Base-by-base conservation (phyloP, 345 rosid genomes). In the Acer saccharum region DNA sequence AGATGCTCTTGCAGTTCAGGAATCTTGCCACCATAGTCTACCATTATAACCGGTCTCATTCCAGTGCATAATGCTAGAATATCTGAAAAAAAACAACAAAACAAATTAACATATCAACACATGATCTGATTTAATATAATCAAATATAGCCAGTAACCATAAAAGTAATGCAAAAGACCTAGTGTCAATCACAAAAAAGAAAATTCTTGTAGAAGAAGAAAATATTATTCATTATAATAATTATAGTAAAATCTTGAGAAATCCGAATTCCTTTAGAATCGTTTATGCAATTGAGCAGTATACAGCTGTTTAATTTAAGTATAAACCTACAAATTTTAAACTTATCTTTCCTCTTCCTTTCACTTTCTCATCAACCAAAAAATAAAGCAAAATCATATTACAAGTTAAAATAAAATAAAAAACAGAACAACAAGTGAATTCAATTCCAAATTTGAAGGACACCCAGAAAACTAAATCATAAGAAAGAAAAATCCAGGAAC, bases 1-100 rank as follows among this genome's bases (percentile, higher is more conserved):
- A 95, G 81, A 62, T 81, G 87, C 16, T 88, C 86, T 76, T 93
- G 97, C 44, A 95, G 81, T 84, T 92, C 93, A 50, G 99, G 99
- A 88, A 95, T 74, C 90, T 89, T 95, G 35, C 98, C 99, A 76
- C 97, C 99, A 79, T 95, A 93, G 74, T 95, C 99, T 60, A 93
- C 87, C 99, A 95, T 93, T 70, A 92, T 88, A 69, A 92, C 97
- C 4, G 98, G 94, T 80, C 99, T 93, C 94, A 95, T 87, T 69
- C 88, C 87, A 1, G 92, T 81, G 83, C 93, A 87, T 78, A 95
- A 77, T 7, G 94, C 98, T 57, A 92, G 81, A 65, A 90, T 78
- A 91, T 95, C 97, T 92, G 93, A 72, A 74, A 69, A 78, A 83
- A 18, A n/a, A 17, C 10, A 43, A 64, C n/a, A 54, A 25, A 69